Evolutionary conservation across 306 rosid genomes (phyloP), one percentile per base, ranked within the genome.

Genomic region (Cyamopsis tetragonoloba): DNA sequence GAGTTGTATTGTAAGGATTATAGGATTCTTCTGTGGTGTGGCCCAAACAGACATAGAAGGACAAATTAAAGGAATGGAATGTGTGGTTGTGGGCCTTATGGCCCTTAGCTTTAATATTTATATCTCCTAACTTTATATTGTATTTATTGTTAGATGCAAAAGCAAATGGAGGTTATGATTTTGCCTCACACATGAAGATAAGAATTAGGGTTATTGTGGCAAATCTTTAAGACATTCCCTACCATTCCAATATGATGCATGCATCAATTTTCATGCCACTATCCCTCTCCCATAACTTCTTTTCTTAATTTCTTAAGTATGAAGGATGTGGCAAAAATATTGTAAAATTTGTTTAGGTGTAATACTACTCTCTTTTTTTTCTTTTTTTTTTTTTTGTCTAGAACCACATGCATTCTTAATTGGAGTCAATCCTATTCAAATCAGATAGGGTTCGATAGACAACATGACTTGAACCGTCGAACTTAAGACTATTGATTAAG

Each of bases 81-180:
- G 44, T 51, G 66, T 62, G 66, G 58, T 0, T 46, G 81, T 73
- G 83, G 85, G 77, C 69, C 75, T 70, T 8, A 28, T 32, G 83
- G 85, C 74, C 69, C 75, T 70, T 8, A 28, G 28, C 14, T 12
- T 51, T 57, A 7, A 20, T 55, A 38, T 55, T 68, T 18, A 12
- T n/a, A n/a, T n/a, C n/a, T 32, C 62, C 44, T n/a, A n/a, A 46
- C 78, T 30, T 70, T 7, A n/a, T 13, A 34, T n/a, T n/a, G 60
- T 22, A 61, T 41, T 22, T n/a, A n/a, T n/a, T n/a, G n/a, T n/a
- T n/a, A n/a, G n/a, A n/a, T n/a, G n/a, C n/a, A n/a, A n/a, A n/a
- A n/a, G 59, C 20, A 58, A 70, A 15, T 62, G 72, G 68, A 69
- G 37, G 72, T 31, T 66, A 77, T 77, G 68, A 83, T 83, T 73